Conservation (phyloP, 1,139 yeast genomes). For the Pichia sp. region DNA sequence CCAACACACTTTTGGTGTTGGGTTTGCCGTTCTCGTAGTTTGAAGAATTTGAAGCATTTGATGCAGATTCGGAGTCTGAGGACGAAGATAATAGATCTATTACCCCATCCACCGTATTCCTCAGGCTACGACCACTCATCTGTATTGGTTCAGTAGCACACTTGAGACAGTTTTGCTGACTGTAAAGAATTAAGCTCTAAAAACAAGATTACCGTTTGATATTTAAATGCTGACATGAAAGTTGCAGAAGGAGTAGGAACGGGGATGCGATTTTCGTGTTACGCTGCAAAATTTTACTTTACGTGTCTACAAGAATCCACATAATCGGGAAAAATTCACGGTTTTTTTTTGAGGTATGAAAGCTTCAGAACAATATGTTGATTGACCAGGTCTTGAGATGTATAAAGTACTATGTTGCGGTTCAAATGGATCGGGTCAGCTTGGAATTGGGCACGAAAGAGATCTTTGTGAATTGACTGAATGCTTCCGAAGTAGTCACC, state of each 20-base stretch:
- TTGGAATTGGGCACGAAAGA: conserved; percentile 57
- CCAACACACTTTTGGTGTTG: too few relatives aligned
- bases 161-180: too few relatives aligned
- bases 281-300: neutral
- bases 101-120: neutral
- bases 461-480: conserved; percentile 39
- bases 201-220: too few relatives aligned
- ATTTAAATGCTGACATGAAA: neutral
- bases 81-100: conserved; percentile 9
- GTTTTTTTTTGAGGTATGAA: too few relatives aligned
- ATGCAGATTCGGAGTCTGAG: neutral
- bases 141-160: too few relatives aligned
- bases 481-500: conserved; percentile 23
- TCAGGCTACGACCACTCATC: neutral
- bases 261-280: neutral
- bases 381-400: neutral
- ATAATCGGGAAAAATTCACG: too few relatives aligned
- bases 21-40: too few relatives aligned
- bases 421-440: conserved; percentile 76
- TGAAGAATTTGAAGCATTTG: neutral
- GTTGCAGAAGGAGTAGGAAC: neutral
- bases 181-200: too few relatives aligned
- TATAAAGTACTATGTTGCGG: conserved; percentile 57
- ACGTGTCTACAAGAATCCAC: neutral
- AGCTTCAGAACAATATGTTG: too few relatives aligned